A percentile compares a stretch with the other conserved stretches of the same genome.
Evolutionary conservation across 345 rosid species (phyloP).

Genomic region (Populus simonii): DNA sequence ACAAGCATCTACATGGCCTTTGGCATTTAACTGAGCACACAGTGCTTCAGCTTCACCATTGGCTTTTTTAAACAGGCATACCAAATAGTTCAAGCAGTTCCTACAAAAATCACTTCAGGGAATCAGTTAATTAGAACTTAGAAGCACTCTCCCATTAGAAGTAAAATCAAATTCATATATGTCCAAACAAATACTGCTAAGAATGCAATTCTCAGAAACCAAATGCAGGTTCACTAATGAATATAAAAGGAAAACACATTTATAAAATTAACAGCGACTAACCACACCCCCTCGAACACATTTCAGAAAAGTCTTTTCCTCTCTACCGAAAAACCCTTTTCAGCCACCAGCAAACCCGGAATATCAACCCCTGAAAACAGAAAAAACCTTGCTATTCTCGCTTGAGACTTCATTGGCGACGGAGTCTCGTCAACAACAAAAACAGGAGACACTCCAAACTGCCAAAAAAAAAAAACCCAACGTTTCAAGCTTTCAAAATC

Average conservation of each 20-base stretch:
- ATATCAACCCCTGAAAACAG: conserved; percentile 55
- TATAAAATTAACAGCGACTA: conserved; percentile 24
- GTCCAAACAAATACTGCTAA: background rate
- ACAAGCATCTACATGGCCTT: conserved; percentile 86
- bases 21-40: conserved; percentile 73
- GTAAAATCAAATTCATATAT: background rate
- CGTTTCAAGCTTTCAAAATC: background rate
- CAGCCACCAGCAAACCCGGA: conserved; percentile 31
- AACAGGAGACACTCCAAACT: conserved; percentile 89
- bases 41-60: conserved; percentile 92
- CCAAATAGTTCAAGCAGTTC: conserved; percentile 79
- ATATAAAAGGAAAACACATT: background rate
- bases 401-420: conserved; percentile 70
- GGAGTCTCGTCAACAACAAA: conserved; percentile 90
- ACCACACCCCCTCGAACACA: conserved; percentile 79
- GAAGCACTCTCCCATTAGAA: too few species aligned
- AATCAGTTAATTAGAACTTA: background rate
- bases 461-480: conserved; percentile 14
- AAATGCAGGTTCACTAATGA: background rate
- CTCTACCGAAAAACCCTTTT: conserved; percentile 59
- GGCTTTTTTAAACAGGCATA: conserved; percentile 71
- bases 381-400: conserved; percentile 60
- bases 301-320: conserved; percentile 59
- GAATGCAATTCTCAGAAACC: background rate
- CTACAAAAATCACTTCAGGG: conserved; percentile 30